phyloP scores from a whole-genome alignment of 257 asterid species.

The Jasminum sambac region DNA sequence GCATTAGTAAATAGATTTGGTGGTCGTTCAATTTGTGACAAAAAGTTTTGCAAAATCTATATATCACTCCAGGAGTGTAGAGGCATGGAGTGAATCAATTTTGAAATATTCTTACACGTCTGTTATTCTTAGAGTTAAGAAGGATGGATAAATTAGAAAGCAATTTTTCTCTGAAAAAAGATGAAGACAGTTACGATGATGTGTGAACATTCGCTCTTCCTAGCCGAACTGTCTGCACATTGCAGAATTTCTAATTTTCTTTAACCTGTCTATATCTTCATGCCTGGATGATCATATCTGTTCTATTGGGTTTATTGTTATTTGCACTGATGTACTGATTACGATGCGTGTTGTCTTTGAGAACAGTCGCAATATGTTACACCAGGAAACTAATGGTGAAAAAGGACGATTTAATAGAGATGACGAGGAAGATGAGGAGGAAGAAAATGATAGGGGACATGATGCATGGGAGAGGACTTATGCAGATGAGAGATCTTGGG shows the following conservation, averaged over 20 bases:
- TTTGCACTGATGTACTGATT: background rate
- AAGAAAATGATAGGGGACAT: slow-evolving; percentile 54
- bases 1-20: background rate
- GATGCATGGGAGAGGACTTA: slow-evolving; percentile 95
- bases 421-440: slow-evolving; percentile 84
- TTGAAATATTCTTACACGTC: background rate
- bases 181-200: background rate
- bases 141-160: background rate
- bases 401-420: slow-evolving; percentile 47
- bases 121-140: background rate
- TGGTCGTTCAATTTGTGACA: background rate
- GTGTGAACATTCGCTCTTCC: background rate
- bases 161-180: background rate
- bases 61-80: background rate
- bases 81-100: background rate
- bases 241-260: no score
- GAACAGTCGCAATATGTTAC: slow-evolving; percentile 31
- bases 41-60: background rate
- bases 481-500: slow-evolving; percentile 97
- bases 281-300: background rate
- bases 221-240: background rate
- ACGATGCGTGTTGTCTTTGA: background rate
- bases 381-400: slow-evolving; percentile 43
- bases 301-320: background rate
- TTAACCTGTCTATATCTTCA: background rate